These are phyloP conservation scores for Ophiostoma pallidulum DNA, from an alignment of 2,329 filamentous ascomycete genomes.

Conservation along the genomic window DNA sequence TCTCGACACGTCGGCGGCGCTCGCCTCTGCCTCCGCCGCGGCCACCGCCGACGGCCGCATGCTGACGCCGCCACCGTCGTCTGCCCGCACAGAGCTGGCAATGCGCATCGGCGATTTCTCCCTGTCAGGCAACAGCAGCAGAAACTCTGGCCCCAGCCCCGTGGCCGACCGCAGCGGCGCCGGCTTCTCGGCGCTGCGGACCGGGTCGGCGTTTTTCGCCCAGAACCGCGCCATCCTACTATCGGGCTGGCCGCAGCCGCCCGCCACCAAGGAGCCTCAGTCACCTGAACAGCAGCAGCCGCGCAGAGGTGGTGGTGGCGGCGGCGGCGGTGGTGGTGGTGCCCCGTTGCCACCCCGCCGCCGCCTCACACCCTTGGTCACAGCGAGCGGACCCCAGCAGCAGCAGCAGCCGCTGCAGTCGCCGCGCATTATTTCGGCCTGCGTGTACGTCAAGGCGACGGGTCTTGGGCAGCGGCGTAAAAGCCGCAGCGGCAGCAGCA, in stretches of 20 bases:
- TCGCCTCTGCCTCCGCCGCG: neutral
- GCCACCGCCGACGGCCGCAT: neutral
- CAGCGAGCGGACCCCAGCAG: neutral
- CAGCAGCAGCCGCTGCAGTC: conserved; percentile 6
- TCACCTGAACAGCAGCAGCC: neutral
- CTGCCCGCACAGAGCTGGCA: conserved; percentile 8
- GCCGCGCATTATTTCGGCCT: conserved; percentile 13
- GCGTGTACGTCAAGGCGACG: conserved; percentile 14
- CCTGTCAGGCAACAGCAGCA: too few species aligned
- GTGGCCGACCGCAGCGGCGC: neutral
- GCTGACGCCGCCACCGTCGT: conserved; percentile 12
- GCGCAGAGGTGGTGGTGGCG: neutral
- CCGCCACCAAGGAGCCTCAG: conserved; percentile 3
- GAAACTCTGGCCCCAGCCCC: too few species aligned
- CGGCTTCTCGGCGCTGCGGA: neutral
- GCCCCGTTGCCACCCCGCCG: neutral
- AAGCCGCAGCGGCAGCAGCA: neutral
- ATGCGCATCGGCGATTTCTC: conserved; percentile 9
- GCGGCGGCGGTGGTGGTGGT: neutral
- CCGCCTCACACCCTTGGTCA: conserved; percentile 12
- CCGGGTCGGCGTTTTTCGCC: conserved; percentile 8
- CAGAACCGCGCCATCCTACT: conserved; percentile 15
- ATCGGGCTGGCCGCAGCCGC: conserved; percentile 10
- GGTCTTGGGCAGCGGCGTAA: neutral
- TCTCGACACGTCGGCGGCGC: neutral